Evolutionary conservation across 2,329 filamentous ascomycete species (phyloP).

Genomic region (Nemania diffusa): DNA sequence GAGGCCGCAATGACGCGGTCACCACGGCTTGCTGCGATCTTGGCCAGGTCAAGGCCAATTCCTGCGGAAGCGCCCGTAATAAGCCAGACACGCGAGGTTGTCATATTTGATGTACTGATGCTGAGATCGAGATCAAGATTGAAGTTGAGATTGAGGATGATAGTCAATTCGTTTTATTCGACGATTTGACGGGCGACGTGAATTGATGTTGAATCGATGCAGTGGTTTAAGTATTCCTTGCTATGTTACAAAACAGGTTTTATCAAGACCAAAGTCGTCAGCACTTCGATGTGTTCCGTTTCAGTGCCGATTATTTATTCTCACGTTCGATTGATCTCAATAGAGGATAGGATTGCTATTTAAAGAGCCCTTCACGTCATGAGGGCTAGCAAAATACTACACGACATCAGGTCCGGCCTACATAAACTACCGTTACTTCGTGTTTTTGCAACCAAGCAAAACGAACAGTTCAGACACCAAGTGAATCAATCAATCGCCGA

Average conservation of each 20-base stretch:
- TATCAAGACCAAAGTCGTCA: neutral
- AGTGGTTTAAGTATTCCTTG: no score
- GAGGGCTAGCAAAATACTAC: neutral
- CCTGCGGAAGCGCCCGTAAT: conserved; percentile 61
- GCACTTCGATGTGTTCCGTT: neutral
- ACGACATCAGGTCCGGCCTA: neutral
- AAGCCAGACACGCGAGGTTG: conserved; percentile 53
- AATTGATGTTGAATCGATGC: neutral
- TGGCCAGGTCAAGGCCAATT: conserved; percentile 57
- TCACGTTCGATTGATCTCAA: neutral
- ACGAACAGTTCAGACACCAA: neutral
- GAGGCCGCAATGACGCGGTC: conserved; percentile 61
- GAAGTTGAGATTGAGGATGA: neutral
- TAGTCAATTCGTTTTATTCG: neutral
- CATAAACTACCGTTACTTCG: neutral
- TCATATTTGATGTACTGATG: conserved; percentile 1
- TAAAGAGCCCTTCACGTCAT: neutral
- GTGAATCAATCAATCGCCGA: neutral
- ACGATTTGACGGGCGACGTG: no score
- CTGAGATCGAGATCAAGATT: neutral
- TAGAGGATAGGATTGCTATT: neutral
- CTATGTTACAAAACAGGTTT: no score
- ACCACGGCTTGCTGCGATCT: conserved; percentile 55
- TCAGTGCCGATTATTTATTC: neutral
- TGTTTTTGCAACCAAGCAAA: neutral